phyloP scores from a whole-genome alignment of 352 stramenopile species.

The Globisporangium spiculum region DNA sequence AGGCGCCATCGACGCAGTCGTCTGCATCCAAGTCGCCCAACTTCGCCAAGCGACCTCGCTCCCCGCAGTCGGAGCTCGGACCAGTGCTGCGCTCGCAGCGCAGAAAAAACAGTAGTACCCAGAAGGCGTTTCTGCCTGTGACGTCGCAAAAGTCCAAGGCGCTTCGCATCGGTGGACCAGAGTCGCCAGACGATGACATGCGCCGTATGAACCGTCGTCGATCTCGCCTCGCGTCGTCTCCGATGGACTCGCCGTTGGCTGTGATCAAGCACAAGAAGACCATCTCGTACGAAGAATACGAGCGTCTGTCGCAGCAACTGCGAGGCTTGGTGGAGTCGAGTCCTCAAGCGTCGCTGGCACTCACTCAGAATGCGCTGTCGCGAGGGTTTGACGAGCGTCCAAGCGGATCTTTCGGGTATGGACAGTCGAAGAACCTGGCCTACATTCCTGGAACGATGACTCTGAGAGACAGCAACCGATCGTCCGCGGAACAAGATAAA shows the following conservation, averaged over 20 bases:
- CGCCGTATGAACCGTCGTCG: slow-evolving; percentile 14
- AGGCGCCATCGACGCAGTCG: slow-evolving; percentile 7
- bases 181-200: slow-evolving; percentile 21
- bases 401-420: slow-evolving; percentile 3
- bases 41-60: slow-evolving; percentile 19
- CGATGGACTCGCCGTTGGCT: slow-evolving; percentile 46
- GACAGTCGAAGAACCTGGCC: slow-evolving; percentile 22
- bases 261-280: slow-evolving; percentile 78
- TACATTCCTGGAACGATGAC: slow-evolving; percentile 43
- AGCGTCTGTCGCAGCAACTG: slow-evolving; percentile 61
- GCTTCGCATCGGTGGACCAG: slow-evolving; percentile 28
- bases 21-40: slow-evolving; percentile 5
- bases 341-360: slow-evolving; percentile 48
- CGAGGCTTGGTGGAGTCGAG: slow-evolving; percentile 65
- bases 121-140: slow-evolving; percentile 42
- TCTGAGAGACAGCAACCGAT: slow-evolving; percentile 5
- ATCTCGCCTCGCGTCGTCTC: slow-evolving; percentile 21
- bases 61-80: slow-evolving; percentile 27
- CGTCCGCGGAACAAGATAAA: slow-evolving; percentile 6
- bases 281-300: slow-evolving; percentile 76
- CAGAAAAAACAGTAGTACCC: slow-evolving; percentile 38
- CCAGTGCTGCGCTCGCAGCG: slow-evolving; percentile 28
- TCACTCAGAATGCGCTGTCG: slow-evolving; percentile 51
- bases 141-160: slow-evolving; percentile 47
- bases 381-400: slow-evolving; percentile 36